Base-by-base conservation (phyloP, 805 yeast genomes). In the Saccharomycopsis olivae region DNA sequence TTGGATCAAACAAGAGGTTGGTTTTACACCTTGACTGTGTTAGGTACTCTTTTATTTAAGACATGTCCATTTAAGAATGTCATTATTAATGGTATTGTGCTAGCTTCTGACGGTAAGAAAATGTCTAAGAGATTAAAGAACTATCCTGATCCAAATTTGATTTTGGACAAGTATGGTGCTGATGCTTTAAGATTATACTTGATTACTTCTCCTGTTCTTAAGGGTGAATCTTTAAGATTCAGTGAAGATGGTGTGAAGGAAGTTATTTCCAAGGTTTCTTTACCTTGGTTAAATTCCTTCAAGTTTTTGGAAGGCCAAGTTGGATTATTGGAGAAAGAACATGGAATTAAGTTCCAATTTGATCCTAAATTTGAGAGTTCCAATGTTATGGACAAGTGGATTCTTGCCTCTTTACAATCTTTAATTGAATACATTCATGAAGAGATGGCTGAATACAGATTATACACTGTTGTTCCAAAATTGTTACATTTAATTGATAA, bases 1-100 rank as follows among this genome's bases (percentile, higher is more conserved):
- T 74, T 92, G 53, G 99, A 92, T 66, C 99, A 92, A 69, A 92
- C 99, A 44, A 85, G 99, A 75, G 99, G 99, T 59, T 92, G 99
- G 99, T 92, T 92, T 67, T 92, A 92, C 64, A 92, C 98, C 39
- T 71, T 92, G 60, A 80, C 94, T 34, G 96, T 92, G 18, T 71
- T 92, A 55, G 98, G 97, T 61, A 85, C 95, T 43, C 96, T 89
- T 54, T 67, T 92, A 53, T 92, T 92, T 67, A 79, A 82, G 55
- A 73, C 78, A 44, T 94, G 94, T 48, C 97, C 99, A 36, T 92
- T 82, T 71, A 68, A 89, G 63, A 92, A 92, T 61, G 95, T 88
- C 49, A 85, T 92, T 60, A 98, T 92, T 38, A 70, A 87, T 32
- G 99, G 99, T 70, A 84, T 92, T 57, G 95, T 92, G 33, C 72